phyloP scores from a whole-genome alignment of 352 stramenopile species.

The Thalassiosira mediterranea region DNA sequence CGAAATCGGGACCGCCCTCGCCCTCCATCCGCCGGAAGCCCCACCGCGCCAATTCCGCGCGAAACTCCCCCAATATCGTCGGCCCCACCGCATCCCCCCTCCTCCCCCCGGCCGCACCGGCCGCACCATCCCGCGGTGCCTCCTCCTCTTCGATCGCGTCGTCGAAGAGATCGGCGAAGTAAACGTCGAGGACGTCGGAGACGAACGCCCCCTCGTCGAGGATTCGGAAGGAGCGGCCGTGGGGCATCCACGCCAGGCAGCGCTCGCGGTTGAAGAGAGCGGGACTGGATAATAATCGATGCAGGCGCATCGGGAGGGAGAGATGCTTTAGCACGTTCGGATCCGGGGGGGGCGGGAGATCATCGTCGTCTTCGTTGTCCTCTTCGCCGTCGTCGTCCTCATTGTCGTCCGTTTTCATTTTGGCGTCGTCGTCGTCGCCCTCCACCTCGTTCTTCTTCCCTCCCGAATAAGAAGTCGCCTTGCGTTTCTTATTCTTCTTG shows the following conservation, averaged over 20 bases:
- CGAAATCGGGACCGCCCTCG: background rate
- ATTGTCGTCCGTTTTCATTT: background rate
- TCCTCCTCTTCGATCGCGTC: too few relatives aligned
- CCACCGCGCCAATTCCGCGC: background rate
- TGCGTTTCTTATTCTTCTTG: too few relatives aligned
- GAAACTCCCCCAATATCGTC: background rate
- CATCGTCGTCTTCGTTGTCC: background rate
- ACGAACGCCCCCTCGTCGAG: background rate
- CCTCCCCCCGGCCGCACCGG: background rate
- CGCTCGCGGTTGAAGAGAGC: background rate
- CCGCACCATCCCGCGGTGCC: too few relatives aligned
- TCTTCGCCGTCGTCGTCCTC: too few relatives aligned
- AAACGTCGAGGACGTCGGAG: background rate
- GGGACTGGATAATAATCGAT: background rate
- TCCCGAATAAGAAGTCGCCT: too few relatives aligned
- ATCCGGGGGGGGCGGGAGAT: background rate
- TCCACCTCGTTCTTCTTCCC: background rate
- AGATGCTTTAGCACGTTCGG: too few relatives aligned
- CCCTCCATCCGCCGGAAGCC: background rate
- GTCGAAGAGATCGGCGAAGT: too few relatives aligned
- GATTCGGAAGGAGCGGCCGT: slow-evolving; percentile 6
- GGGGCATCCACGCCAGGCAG: background rate
- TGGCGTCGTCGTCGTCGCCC: background rate
- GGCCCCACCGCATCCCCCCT: background rate
- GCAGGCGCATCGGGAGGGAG: background rate